Evolutionary conservation across 1,139 yeast species (phyloP), one percentile per base, ranked within the genome.

Genomic region (Taphrina wiesneri): DNA sequence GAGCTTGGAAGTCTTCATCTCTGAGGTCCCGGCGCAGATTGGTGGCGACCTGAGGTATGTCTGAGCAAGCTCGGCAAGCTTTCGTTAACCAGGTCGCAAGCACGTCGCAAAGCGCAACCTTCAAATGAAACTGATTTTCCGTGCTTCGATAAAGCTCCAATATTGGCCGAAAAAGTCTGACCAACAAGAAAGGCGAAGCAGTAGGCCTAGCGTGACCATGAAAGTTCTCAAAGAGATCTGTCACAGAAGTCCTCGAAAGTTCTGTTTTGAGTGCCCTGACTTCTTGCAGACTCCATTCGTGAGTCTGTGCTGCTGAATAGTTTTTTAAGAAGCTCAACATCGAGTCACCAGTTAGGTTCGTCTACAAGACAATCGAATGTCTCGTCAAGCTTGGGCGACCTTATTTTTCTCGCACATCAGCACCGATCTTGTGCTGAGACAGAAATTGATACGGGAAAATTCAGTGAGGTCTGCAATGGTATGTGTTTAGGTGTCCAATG

Each of bases 21-120:
- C 11, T 23, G 19, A 32, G 25, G 47, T 39, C 30, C 11, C 13
- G 13, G 23, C 39, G 6, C 23, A 46, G 19, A 32, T 21, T 15
- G 17, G 45, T 15, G 28, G 21, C 30, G 45, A 15, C 6, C 5
- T 19, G 17, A n/a, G 45, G 41, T 6, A 4, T 15, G 13, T 52
- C 56, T n/a, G 56, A 32, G 34, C 56, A 52, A 7, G 47, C 56
- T 19, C 49, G 39, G 19, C 43, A 36, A 11, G 64, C 57, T 30
- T 41, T 49, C 11, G 64, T 25, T 11, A 60, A 43, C 64, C 64
- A 60, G 7, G 64, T 60, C 39, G 64, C 51, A 28, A 60, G 51
- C 30, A 39, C 25, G 23, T 60, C 64, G 28, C 56, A 39, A 41
- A 39, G 36, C 7, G 64, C 56, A 49, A 60, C 56, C 23, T 60